Base-by-base conservation (phyloP, 2,329 filamentous ascomycete genomes). In the Allantophomopsis lycopodina region DNA sequence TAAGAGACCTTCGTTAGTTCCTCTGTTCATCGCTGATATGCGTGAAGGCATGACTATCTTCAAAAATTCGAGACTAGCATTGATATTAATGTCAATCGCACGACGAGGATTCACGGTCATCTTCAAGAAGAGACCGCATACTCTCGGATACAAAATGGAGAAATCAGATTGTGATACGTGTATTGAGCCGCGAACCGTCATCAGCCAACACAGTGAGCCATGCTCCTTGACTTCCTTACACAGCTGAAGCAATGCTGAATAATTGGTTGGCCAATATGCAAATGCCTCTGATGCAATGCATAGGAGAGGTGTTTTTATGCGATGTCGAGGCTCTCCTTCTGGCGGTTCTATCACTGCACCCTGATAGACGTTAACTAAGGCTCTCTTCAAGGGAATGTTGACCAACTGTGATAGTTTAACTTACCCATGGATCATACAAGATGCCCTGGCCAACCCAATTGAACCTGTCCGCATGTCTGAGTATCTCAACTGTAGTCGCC, bases 141-240 rank as follows among this genome's bases (percentile, higher is more conserved):
- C 60, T 32, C 67, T 64, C 4, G 69, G 72, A 49, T 81, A 83
- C 14, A 83, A 57, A 2, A 82, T 58, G 2, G 72, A 70, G 50
- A 82, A 82, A 55, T 83, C 77, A 2, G 71, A 76, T 52, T 81
- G 76, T 5, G 69, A 73, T 21, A 82, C 61, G 50, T 83, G 76
- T 2, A 80, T 71, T 1, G 75, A 77, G 18, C 78, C 78, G 31
- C 64, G 60, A 38, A 70, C 61, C 18, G 67, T 65, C 51, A 69
- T 55, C 55, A 71, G 65, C 67, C 68, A 73, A 35, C 61, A 64
- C 2, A 61, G 56, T 2, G 56, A 56, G 10, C 63, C 63, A 7
- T 64, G 60, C 8, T 62, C 61, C 32, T 60, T 63, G 3, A 63
- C 69, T 55, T 82, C 75, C 17, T 66, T 58, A 52, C 74, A 71